Evolutionary conservation across 805 yeast species (phyloP).

Genomic region (Wickerhamomyces bovis): DNA sequence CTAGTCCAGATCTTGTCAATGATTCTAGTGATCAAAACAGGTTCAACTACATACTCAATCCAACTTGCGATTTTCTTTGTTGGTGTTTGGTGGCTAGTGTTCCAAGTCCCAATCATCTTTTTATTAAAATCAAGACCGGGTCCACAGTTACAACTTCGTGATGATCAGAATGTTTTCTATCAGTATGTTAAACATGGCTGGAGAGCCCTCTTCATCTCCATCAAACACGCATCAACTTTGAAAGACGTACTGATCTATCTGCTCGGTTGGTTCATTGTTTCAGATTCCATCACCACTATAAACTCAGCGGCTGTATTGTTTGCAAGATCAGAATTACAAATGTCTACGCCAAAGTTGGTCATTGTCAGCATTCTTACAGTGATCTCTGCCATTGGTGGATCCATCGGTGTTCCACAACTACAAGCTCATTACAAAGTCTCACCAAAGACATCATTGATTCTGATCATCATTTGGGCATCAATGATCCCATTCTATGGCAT

Average conservation of each 20-base stretch:
- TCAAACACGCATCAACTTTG: conserved; percentile 53
- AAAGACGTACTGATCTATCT: conserved; percentile 63
- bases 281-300: conserved; percentile 73
- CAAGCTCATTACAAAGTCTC: conserved; percentile 31
- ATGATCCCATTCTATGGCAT: conserved; percentile 70
- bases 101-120: conserved; percentile 55
- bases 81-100: conserved; percentile 73
- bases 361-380: conserved; percentile 61
- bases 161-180: conserved; percentile 8
- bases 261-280: conserved; percentile 69
- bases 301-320: conserved; percentile 75
- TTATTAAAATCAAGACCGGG: conserved; percentile 42
- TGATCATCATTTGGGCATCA: conserved; percentile 54
- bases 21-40: conserved; percentile 36
- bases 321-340: conserved; percentile 62
- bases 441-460: conserved; percentile 44
- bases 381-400: conserved; percentile 62
- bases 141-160: conserved; percentile 25
- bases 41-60: conserved; percentile 36
- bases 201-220: conserved; percentile 47
- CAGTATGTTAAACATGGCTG: conserved; percentile 54
- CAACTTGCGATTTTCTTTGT: conserved; percentile 57
- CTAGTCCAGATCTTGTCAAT: conserved; percentile 59
- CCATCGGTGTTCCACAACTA: conserved; percentile 47
- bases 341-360: conserved; percentile 63